phyloP scores from a whole-genome alignment of 2,329 filamentous ascomycete species.

The Coniella lustricola region DNA sequence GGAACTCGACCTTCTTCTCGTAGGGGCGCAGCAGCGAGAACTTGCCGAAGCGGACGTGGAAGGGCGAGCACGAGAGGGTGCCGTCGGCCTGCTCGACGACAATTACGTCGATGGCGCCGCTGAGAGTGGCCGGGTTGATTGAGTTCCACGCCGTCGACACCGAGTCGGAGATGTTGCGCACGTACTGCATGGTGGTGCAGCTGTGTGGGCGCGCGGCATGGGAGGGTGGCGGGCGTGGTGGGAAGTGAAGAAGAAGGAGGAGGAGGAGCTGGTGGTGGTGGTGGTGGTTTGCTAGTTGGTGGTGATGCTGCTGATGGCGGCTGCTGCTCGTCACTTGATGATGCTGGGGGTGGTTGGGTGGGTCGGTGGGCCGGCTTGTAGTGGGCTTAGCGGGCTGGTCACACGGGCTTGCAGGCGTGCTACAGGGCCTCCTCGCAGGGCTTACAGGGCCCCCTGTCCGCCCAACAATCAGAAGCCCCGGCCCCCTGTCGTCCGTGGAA shows the following conservation, averaged over 20 bases:
- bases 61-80: slow-evolving; percentile 82
- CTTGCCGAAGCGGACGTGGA: slow-evolving; percentile 98
- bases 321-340: not conserved
- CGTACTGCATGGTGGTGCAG: slow-evolving; percentile 80
- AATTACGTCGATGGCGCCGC: slow-evolving; percentile 97
- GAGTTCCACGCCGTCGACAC: slow-evolving; percentile 99
- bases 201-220: not conserved
- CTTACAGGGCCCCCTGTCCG: too few relatives aligned
- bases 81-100: slow-evolving; percentile 96
- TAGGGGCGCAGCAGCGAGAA: slow-evolving; percentile 91
- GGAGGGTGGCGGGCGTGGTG: not conserved
- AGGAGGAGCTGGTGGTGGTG: not conserved
- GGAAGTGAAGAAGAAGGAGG: not conserved
- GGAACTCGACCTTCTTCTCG: slow-evolving; percentile 98
- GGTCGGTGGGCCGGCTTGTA: too few relatives aligned
- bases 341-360: too few relatives aligned
- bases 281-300: not conserved
- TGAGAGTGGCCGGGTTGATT: slow-evolving; percentile 94
- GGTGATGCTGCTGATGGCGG: too few relatives aligned
- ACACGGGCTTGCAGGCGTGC: too few relatives aligned
- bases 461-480: too few relatives aligned
- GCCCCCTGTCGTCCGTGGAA: too few relatives aligned
- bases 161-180: slow-evolving; percentile 86
- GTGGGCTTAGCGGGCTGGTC: too few relatives aligned
- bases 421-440: too few relatives aligned